A percentile compares a stretch with the other conserved stretches of the same genome.
These are phyloP conservation scores for Melaleuca quinquenervia DNA, from an alignment of 345 rosid species.

Conservation along the genomic window DNA sequence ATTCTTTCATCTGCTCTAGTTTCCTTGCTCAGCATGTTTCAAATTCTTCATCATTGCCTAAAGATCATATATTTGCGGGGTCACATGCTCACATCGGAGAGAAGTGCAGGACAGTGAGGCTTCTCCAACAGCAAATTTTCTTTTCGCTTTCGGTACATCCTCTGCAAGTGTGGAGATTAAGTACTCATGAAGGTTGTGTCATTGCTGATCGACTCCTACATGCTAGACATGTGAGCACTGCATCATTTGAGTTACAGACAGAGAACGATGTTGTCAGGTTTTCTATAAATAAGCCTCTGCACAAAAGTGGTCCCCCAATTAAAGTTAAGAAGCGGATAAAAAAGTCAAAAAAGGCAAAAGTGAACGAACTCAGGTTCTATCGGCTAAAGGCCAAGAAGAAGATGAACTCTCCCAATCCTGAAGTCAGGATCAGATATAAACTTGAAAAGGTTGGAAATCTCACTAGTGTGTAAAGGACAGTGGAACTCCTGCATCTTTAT, in stretches of 20 bases:
- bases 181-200: constrained; percentile 1
- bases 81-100: constrained; percentile 5
- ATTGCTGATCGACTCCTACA: constrained; percentile 4
- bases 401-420: constrained; percentile 93
- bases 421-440: constrained; percentile 85
- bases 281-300: constrained; percentile 25
- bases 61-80: background rate
- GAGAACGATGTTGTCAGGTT: constrained; percentile 59
- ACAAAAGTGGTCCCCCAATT: constrained; percentile 7
- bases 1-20: constrained; percentile 7
- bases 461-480: background rate
- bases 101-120: constrained; percentile 7
- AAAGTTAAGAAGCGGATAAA: constrained; percentile 33
- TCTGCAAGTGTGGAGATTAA: background rate
- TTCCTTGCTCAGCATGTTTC: constrained; percentile 5
- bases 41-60: background rate
- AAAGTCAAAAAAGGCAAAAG: constrained; percentile 53
- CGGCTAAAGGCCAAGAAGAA: constrained; percentile 86
- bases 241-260: constrained; percentile 45
- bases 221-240: constrained; percentile 31
- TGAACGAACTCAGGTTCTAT: constrained; percentile 73
- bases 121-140: constrained; percentile 1
- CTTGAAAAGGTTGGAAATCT: constrained; percentile 59
- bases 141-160: constrained; percentile 4
- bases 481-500: background rate